Conservation (phyloP, 2,329 filamentous ascomycete genomes). For the Westerdykella sp. region DNA sequence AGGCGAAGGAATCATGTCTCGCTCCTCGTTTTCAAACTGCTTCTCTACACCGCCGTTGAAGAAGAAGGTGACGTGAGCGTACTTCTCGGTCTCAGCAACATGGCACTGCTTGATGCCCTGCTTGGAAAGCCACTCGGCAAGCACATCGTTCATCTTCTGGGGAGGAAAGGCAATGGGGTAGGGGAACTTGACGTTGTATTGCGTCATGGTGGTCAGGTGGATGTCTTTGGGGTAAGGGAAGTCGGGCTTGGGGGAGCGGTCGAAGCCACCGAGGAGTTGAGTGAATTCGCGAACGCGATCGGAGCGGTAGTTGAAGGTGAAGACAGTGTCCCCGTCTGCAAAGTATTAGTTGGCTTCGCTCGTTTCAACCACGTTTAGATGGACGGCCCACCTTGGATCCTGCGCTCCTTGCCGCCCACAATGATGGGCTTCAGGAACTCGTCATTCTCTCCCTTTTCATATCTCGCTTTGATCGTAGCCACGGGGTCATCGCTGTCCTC, state of each 20-base stretch:
- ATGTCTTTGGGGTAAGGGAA: slow-evolving; percentile 91
- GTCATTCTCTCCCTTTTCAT: slow-evolving; percentile 82
- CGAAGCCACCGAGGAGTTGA: slow-evolving; percentile 84
- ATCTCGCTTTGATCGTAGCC: slow-evolving; percentile 78
- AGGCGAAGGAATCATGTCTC: slow-evolving; percentile 91
- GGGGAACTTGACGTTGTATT: slow-evolving; percentile 92
- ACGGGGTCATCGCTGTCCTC: slow-evolving; percentile 80
- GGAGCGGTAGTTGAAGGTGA: slow-evolving; percentile 99
- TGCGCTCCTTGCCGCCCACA: slow-evolving; percentile 75
- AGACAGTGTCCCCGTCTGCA: slow-evolving; percentile 81
- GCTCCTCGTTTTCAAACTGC: slow-evolving; percentile 83
- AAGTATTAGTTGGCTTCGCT: slow-evolving; percentile 23
- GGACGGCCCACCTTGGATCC: slow-evolving; percentile 65
- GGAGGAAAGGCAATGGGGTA: slow-evolving; percentile 91
- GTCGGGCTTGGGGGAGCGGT: slow-evolving; percentile 83
- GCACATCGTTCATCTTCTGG: slow-evolving; percentile 95
- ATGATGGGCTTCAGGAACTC: slow-evolving; percentile 99
- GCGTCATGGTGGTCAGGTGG: slow-evolving; percentile 89
- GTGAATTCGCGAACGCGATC: slow-evolving; percentile 96
- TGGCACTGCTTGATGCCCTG: slow-evolving; percentile 89
- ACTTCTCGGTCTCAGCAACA: slow-evolving; percentile 98
- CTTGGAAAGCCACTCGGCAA: slow-evolving; percentile 92
- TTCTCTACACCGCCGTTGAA: slow-evolving; percentile 99
- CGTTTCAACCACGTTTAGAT: slow-evolving; percentile 15
- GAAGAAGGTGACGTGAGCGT: slow-evolving; percentile 99